Evolutionary conservation across 2,329 filamentous ascomycete species (phyloP), one percentile per base, ranked within the genome.

Genomic region (Huntiella decipiens): DNA sequence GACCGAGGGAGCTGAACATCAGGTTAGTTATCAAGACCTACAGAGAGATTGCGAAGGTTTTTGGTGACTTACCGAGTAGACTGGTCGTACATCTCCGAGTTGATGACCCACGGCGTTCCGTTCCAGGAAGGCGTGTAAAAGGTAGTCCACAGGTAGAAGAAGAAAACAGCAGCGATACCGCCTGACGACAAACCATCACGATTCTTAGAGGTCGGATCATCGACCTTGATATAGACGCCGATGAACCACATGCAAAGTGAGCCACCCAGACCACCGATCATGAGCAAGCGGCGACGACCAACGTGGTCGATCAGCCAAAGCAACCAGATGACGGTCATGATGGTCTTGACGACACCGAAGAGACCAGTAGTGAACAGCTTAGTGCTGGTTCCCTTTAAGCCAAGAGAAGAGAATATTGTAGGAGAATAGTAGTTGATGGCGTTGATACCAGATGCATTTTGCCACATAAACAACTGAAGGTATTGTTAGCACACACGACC

Each of bases 391-490:
- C 66, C 66, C 1, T 58, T 61, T 43, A 68, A 60, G 4, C 66
- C 66, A 43, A 70, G 61, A 38, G 60, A 63, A 51, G 63, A 69
- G 66, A 85, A 83, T 7, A 84, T 71, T 0, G 72, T 79, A 0
- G 79, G 79, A 13, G 40, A 45, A 28, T 50, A 83, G 62, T 84
- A 85, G 64, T 84, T 85, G 63, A 82, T 78, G 15, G 80, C 79
- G 53, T 85, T 85, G 63, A 85, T 85, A 2, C 81, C 81, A 5
- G 58, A 54, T 43, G 77, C 77, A 54, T 88, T 88, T 60, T 88
- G 82, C 69, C 77, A 85, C 45, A 87, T 64, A 66, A 87, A 87
- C 15, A 88, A 67, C 55, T 49, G 15, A 15, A 31, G 13, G 19
- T n/a, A 38, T 5, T 43, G 19, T 43, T 28, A 41, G n/a, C 16